phyloP scores from a whole-genome alignment of 805 yeast genomes.

The Citeromyces matritensis region DNA sequence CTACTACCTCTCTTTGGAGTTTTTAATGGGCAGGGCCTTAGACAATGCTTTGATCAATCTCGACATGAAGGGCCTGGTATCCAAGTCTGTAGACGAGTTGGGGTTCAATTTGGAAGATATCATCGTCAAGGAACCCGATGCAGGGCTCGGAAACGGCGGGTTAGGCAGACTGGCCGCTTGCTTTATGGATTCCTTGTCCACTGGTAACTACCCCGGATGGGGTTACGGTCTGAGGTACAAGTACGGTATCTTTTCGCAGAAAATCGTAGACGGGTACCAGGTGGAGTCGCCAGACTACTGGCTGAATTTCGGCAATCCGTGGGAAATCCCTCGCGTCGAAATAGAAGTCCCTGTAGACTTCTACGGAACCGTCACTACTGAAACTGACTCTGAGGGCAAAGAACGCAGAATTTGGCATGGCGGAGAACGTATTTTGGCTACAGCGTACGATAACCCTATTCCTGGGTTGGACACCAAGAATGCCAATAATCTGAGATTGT shows the following conservation, averaged over 20 bases:
- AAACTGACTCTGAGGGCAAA: constrained; percentile 36
- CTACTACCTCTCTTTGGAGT: constrained; percentile 77
- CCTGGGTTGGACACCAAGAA: constrained; percentile 78
- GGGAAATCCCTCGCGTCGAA: constrained; percentile 85
- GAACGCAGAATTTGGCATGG: constrained; percentile 65
- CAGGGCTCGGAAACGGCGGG: constrained; percentile 93
- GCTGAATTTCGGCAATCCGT: constrained; percentile 79
- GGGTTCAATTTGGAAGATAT: constrained; percentile 86
- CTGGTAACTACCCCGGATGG: constrained; percentile 88
- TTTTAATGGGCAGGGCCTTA: constrained; percentile 88
- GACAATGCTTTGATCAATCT: constrained; percentile 86
- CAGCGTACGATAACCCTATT: constrained; percentile 83
- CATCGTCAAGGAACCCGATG: constrained; percentile 79
- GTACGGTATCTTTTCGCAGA: constrained; percentile 86
- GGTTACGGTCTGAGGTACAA: constrained; percentile 91
- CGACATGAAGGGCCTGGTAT: constrained; percentile 45
- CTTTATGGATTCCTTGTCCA: constrained; percentile 76
- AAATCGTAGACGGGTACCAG: constrained; percentile 82
- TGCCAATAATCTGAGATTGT: constrained; percentile 79
- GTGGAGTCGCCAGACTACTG: constrained; percentile 93
- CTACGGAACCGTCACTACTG: constrained; percentile 64
- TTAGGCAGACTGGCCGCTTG: constrained; percentile 91
- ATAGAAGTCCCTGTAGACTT: constrained; percentile 84
- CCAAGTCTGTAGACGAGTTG: constrained; percentile 44
- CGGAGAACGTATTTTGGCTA: constrained; percentile 80